Conservation (phyloP, 2,329 filamentous ascomycete genomes). For the Fusarium scirpi region DNA sequence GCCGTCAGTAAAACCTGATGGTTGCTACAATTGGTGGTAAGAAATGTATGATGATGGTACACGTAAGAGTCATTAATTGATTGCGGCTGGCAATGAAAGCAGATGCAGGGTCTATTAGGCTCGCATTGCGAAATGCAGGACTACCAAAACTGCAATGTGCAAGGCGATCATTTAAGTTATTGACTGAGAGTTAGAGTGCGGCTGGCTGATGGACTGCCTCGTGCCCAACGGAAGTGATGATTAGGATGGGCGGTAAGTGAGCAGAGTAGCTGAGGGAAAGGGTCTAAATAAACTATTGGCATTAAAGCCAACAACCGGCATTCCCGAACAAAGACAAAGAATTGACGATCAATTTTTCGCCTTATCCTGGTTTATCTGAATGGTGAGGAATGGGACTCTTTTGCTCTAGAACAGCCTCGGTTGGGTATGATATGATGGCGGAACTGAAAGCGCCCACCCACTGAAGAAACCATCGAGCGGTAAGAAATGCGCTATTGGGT, state of each 20-base stretch:
- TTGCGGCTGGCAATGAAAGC: background rate
- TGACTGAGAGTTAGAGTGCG: background rate
- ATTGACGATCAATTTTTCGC: background rate
- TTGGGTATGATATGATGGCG: background rate
- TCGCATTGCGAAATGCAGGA: background rate
- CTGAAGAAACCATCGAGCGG: background rate
- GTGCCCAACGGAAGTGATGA: background rate
- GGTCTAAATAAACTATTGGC: background rate
- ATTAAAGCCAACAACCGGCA: background rate
- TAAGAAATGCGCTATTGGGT: background rate
- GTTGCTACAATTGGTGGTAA: background rate
- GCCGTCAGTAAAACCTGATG: background rate
- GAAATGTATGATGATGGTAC: background rate
- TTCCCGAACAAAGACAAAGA: background rate
- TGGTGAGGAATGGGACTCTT: background rate
- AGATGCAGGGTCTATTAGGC: background rate
- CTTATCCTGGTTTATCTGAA: background rate
- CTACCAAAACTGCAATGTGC: background rate
- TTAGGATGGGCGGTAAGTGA: background rate
- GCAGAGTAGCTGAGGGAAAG: background rate
- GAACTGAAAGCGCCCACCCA: background rate
- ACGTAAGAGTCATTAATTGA: slow-evolving; percentile 6
- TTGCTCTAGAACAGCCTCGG: slow-evolving; percentile 1
- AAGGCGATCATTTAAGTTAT: background rate
- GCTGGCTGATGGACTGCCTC: background rate